Evolutionary conservation across 495 filamentous ascomycete genomes (phyloP), one percentile per base, ranked within the genome.

Genomic region (Trichoderma asperelloides): DNA sequence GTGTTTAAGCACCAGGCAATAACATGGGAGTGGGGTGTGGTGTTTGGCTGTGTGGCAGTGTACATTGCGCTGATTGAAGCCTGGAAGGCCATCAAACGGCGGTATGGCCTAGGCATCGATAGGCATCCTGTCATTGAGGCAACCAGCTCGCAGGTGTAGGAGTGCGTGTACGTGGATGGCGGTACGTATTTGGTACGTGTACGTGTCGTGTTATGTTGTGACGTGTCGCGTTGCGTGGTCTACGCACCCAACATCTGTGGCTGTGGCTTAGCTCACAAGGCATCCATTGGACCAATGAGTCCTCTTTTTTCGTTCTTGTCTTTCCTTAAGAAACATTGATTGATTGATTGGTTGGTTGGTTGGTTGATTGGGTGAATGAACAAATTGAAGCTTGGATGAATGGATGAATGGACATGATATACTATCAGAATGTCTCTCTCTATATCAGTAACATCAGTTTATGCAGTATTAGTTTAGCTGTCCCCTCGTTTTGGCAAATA

Each of bases 1-100:
- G 85, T 87, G 7, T 87, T 87, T 76, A 84, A 84, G 69, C 85
- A 87, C 71, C 75, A 76, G 66, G 78, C 77, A 18, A 84, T 87
- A 66, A 79, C 74, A n/a, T 84, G 84, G 78, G 84, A 86, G 66
- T 86, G 84, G 84, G 81, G 75, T n/a, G 76, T 86, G 47, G 84
- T 86, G 0, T 75, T 79, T n/a, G 77, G 78, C 37, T 78, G 74
- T 27, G 78, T 80, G 0, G 68, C 78, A 5, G 69, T 77, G 11
- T 86, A 84, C 69, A 74, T 86, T 27, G 64, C 71, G 0, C 74
- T 83, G 9, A 74, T 85, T 55, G 84, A 86, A 73, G 66, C 72
- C 12, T 86, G 84, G 82, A 85, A 85, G 73, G 83, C 75, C 27
- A 75, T 74, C 11, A 86, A 86, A 74, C 68, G 74, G 21, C 72